Evolutionary conservation across 768 basidiomycete species (phyloP).

Genomic region (Rhodotorula diobovata): DNA sequence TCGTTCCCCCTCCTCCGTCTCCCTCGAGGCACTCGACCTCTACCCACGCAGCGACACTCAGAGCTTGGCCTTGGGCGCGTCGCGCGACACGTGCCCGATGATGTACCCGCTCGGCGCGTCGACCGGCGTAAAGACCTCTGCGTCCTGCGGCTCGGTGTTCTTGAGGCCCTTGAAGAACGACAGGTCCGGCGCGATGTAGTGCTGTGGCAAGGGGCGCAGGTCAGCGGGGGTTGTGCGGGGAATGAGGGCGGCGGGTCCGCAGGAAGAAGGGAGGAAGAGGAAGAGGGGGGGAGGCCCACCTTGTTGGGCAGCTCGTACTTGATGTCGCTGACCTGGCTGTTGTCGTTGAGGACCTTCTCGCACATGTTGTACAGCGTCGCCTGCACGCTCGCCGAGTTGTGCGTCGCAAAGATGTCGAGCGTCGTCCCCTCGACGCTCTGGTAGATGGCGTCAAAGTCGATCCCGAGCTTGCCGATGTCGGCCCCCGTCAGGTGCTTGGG

Average conservation of each 20-base stretch:
- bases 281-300: constrained; percentile 8
- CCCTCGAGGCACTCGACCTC: too few species aligned
- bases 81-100: constrained; percentile 38
- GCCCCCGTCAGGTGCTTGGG: constrained; percentile 52
- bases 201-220: constrained; percentile 45
- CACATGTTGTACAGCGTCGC: constrained; percentile 60
- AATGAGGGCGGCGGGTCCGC: too few species aligned
- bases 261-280: too few species aligned
- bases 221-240: constrained; percentile 49
- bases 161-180: constrained; percentile 55
- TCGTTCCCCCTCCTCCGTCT: too few species aligned
- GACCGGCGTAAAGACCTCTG: constrained; percentile 68
- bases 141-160: constrained; percentile 53
- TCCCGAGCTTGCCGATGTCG: constrained; percentile 43
- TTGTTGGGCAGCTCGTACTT: constrained; percentile 74
- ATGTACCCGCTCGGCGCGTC: constrained; percentile 50
- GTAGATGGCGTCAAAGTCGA: constrained; percentile 59
- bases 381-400: constrained; percentile 71
- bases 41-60: not conserved
- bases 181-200: constrained; percentile 74
- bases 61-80: constrained; percentile 28
- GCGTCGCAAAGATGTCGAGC: constrained; percentile 72
- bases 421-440: constrained; percentile 60
- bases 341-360: constrained; percentile 64
- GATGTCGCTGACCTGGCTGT: constrained; percentile 58